Evolutionary conservation across 331 rosid genomes (phyloP), one percentile per base, ranked within the genome.

Genomic region (Stylosanthes scabra): DNA sequence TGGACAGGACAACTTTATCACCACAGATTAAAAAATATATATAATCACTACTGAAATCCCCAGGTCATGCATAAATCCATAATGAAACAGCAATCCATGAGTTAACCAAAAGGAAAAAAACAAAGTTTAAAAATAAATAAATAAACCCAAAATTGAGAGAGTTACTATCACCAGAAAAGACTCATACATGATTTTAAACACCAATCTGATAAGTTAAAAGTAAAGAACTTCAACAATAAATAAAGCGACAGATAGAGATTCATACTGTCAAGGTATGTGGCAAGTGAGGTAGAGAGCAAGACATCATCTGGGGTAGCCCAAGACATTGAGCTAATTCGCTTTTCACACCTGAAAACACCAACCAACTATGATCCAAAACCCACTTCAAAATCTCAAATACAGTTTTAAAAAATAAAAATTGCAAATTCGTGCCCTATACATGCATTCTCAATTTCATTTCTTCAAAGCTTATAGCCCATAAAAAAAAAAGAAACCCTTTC

Each of bases 241-340:
- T n/a, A 15, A 51, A 40, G 16, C 7, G 13, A 2, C 52, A 77
- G 47, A 78, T 81, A 72, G 63, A 75, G 16, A 78, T 39, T 74
- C 37, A 49, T 92, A 92, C 96, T 90, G 88, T 92, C 96, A 66
- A 92, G 95, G 74, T 90, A 92, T 73, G 92, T 92, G 46, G 98
- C 98, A 68, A 92, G 95, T 44, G 96, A 92, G 69, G 96, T 92
- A 45, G 98, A 86, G 76, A 92, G 96, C 74, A 85, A 87, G 59
- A 87, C 75, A 80, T 92, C 96, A 85, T 92, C 98, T 47, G 95
- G 93, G 78, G 96, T 78, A 46, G 98, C 90, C 96, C 98, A 88
- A 71, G 96, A 92, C 98, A 92, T 72, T 57, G 78, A 78, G 42
- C 59, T 66, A 65, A 39, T 59, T 76, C 49, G 55, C 65, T 66